Conservation (phyloP, 495 filamentous ascomycete species). For the Trichoderma orchidacearum region DNA sequence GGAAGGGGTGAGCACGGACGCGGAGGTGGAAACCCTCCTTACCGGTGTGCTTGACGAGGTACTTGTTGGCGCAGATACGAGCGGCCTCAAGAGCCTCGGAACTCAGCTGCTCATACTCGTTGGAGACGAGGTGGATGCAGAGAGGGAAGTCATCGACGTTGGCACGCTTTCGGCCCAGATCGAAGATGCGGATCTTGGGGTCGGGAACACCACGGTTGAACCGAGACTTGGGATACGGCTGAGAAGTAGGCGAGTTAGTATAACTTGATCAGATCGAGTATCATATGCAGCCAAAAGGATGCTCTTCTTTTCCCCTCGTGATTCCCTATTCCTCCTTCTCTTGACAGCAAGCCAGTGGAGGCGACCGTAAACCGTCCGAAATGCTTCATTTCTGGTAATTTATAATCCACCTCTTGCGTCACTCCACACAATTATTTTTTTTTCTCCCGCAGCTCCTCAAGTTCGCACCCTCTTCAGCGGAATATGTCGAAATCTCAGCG, state of each 20-base stretch:
- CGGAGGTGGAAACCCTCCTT: conserved; percentile 99
- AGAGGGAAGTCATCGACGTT: conserved; percentile 97
- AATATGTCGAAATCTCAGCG: background rate
- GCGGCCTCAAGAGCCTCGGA: conserved; percentile 98
- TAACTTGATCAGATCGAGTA: background rate
- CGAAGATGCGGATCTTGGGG: conserved; percentile 98
- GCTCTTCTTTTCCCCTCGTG: no score
- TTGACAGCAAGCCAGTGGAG: background rate
- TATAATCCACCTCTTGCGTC: conserved; percentile 1
- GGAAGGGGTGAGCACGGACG: conserved; percentile 96
- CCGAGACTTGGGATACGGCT: conserved; percentile 98
- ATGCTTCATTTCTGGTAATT: background rate
- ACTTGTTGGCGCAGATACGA: conserved; percentile 99
- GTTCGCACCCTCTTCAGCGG: background rate
- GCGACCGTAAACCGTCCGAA: background rate
- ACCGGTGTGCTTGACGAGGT: conserved; percentile 91
- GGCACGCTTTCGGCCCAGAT: conserved; percentile 97
- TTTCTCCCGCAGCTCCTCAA: background rate
- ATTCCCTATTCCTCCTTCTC: no score
- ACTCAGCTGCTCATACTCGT: conserved; percentile 98
- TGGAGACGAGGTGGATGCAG: conserved; percentile 97
- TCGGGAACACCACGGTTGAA: conserved; percentile 99
- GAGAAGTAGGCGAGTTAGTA: conserved; percentile 22
- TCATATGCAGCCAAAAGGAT: no score
- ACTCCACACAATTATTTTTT: background rate